Base-by-base conservation (phyloP, 2,329 filamentous ascomycete species). In the Alternaria panax region DNA sequence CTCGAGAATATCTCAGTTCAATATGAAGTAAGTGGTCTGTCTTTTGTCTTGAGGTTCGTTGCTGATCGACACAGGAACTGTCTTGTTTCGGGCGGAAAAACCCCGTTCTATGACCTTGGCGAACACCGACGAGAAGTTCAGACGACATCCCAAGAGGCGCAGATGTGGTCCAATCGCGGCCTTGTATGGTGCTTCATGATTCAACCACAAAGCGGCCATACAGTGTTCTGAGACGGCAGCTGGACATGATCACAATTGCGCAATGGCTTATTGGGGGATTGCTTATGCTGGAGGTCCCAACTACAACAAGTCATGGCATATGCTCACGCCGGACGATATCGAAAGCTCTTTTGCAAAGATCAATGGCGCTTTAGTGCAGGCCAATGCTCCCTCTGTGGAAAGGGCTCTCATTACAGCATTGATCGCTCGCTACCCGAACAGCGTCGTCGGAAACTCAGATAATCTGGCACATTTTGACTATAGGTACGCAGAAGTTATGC, bases 251-350 rank as follows among this genome's bases (percentile, higher is more conserved):
- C 57, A 75, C 0, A 58, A 73, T 4, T 89, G 85, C 54, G 81
- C 18, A 40, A 36, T 56, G 34, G 87, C 86, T 83, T 30, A 88
- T 65, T 90, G 54, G 54, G 55, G 59, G 0, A 75, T 90, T 2
- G 87, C 90, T 0, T 92, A 89, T 71, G 80, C 87, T 2, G 75
- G 89, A 0, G 90, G 90, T 0, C 90, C 90, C 3, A 92, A 93
- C 70, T 88, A 90, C 73, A 90, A 92, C 78, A 91, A 92, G 68
- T 86, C 89, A 0, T 92, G 90, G 90, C 83, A 85, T 16, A 81
- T 85, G 34, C 91, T 92, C 62, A 88, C 46, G 12, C 36, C n/a
- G 6, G 54, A 88, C 54, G 74, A 81, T 0, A 74, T 77, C 9
- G 75, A 78, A 0, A 78, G 81, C 0, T 78, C 82, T 0, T 76